Evolutionary conservation across 306 rosid species (phyloP).

Genomic region (Vigna nakashimae): DNA sequence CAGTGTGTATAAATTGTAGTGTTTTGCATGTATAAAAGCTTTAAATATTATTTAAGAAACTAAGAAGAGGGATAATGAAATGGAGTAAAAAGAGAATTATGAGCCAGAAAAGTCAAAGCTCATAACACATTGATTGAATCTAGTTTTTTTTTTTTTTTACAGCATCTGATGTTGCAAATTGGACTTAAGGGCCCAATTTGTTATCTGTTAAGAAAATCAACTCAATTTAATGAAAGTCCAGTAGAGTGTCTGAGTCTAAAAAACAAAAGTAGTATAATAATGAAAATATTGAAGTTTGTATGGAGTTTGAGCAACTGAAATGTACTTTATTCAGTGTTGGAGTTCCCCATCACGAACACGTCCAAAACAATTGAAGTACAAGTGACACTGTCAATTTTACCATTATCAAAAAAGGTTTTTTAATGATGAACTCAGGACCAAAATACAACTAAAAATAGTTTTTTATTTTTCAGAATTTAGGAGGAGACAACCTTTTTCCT

Average conservation of each 20-base stretch:
- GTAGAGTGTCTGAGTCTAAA: not conserved
- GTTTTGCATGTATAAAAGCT: not conserved
- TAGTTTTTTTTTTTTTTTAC: not conserved
- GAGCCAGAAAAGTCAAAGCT: not conserved
- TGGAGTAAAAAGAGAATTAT: not conserved
- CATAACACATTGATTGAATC: not conserved
- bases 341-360: not conserved
- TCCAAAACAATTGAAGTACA: not conserved
- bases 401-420: not conserved
- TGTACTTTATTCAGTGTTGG: not conserved
- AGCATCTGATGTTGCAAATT: not conserved
- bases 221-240: not conserved
- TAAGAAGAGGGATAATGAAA: not conserved
- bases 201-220: not conserved
- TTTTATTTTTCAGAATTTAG: no score
- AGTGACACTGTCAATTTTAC: slow-evolving; percentile 3
- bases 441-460: not conserved
- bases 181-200: slow-evolving; percentile 12
- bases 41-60: not conserved
- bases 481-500: not conserved
- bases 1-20: not conserved
- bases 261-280: not conserved
- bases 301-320: no score
- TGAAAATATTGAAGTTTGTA: not conserved
- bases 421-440: not conserved